phyloP scores from a whole-genome alignment of 2,329 filamentous ascomycete species.

The Alternaria panax region DNA sequence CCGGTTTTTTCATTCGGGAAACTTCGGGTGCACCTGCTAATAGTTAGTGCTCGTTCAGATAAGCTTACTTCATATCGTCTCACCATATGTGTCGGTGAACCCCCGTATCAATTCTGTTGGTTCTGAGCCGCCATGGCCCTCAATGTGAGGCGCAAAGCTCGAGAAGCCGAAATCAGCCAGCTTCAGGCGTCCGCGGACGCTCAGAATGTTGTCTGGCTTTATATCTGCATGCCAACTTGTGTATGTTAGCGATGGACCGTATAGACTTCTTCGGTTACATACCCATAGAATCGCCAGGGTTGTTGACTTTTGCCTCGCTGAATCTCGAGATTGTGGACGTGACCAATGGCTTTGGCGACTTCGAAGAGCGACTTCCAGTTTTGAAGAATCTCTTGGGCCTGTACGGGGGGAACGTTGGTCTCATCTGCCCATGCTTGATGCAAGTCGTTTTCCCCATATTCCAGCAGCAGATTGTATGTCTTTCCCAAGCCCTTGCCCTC shows the following conservation, averaged over 20 bases:
- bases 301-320: neutral
- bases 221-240: constrained; percentile 54
- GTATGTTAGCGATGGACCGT: constrained; percentile 11
- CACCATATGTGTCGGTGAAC: constrained; percentile 51
- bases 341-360: constrained; percentile 39
- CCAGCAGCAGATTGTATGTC: constrained; percentile 44
- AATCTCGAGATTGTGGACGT: constrained; percentile 32
- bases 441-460: constrained; percentile 49
- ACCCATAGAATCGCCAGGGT: neutral
- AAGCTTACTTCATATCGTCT: neutral
- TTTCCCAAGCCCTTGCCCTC: neutral
- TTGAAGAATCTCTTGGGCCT: constrained; percentile 32
- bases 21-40: constrained; percentile 19
- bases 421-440: constrained; percentile 35
- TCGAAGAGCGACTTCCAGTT: constrained; percentile 46
- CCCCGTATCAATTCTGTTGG: constrained; percentile 24
- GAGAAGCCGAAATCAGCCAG: constrained; percentile 52
- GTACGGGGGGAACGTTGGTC: constrained; percentile 34
- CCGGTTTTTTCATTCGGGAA: constrained; percentile 16
- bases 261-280: accelerated
- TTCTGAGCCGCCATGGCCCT: constrained; percentile 4
- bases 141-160: constrained; percentile 22
- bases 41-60: neutral
- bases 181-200: constrained; percentile 45
- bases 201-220: constrained; percentile 56